A percentile compares a stretch with the other conserved stretches of the same genome.
These are phyloP conservation scores for Boletus coccyginus DNA, from an alignment of 768 basidiomycete genomes.

Conservation along the genomic window DNA sequence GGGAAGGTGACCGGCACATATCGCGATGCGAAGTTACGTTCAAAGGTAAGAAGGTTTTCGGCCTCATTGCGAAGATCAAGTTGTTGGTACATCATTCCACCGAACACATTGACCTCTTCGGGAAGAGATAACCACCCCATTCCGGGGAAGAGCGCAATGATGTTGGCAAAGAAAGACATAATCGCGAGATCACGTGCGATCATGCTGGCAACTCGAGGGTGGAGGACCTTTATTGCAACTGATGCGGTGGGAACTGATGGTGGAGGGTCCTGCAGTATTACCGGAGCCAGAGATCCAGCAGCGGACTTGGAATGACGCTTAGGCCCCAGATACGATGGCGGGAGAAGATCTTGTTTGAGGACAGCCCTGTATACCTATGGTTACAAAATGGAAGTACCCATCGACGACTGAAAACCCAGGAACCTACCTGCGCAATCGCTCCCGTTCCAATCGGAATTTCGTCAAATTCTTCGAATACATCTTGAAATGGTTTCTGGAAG, in stretches of 20 bases:
- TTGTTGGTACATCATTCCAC: constrained; percentile 92
- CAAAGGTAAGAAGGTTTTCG: constrained; percentile 81
- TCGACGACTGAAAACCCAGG: constrained; percentile 17
- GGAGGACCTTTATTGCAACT: constrained; percentile 95
- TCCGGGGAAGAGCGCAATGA: constrained; percentile 78
- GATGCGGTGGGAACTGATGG: constrained; percentile 77
- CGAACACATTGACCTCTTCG: constrained; percentile 94
- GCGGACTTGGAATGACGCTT: constrained; percentile 52
- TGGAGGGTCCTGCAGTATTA: constrained; percentile 49
- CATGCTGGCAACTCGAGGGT: constrained; percentile 78
- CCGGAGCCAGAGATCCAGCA: constrained; percentile 52
- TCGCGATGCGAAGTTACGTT: constrained; percentile 78
- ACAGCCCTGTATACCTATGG: constrained; percentile 83
- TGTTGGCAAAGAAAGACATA: constrained; percentile 88
- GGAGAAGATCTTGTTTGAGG: constrained; percentile 79
- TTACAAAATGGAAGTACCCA: not conserved
- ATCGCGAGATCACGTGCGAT: constrained; percentile 91
- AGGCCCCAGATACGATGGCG: constrained; percentile 79
- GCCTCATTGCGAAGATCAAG: constrained; percentile 90
- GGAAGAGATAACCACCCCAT: constrained; percentile 97
- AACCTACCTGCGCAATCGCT: constrained; percentile 81
- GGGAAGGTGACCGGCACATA: constrained; percentile 88
- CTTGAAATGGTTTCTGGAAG: constrained; percentile 77
- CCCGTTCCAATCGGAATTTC: constrained; percentile 91
- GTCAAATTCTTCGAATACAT: constrained; percentile 91